Evolutionary conservation across 306 rosid species (phyloP).

Genomic region (Prinsepia uniflora): DNA sequence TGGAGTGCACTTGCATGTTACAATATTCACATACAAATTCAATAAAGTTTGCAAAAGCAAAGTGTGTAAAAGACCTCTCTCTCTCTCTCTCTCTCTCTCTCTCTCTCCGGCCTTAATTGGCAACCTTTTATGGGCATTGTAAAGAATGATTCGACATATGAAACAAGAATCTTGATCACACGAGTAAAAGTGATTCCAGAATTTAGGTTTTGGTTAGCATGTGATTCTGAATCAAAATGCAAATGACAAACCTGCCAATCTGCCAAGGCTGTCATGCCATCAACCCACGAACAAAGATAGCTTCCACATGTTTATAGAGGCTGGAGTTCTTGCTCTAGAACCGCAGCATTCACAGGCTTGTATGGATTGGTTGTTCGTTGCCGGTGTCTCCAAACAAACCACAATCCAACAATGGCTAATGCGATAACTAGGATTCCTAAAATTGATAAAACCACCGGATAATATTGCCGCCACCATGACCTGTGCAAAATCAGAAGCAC

Average conservation of each 20-base stretch:
- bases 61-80: not conserved
- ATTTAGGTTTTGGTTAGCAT: conserved; percentile 3
- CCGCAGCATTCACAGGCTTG: conserved; percentile 60
- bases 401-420: conserved; percentile 46
- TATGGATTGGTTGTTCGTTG: conserved; percentile 48
- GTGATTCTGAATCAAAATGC: conserved; percentile 20
- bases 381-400: conserved; percentile 60
- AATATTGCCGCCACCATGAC: conserved; percentile 60
- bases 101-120: conserved; percentile 20
- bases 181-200: conserved; percentile 4
- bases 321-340: conserved; percentile 90
- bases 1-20: conserved; percentile 31
- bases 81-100: conserved; percentile 16
- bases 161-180: conserved; percentile 35
- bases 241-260: conserved; percentile 14
- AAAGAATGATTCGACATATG: conserved; percentile 27
- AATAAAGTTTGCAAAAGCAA: conserved; percentile 20
- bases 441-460: conserved; percentile 38
- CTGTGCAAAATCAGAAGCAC: conserved; percentile 42
- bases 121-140: conserved; percentile 9
- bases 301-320: conserved; percentile 48
- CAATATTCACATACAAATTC: conserved; percentile 41
- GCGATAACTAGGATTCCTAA: conserved; percentile 45
- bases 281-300: conserved; percentile 21
- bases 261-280: not conserved